A percentile compares a stretch with the other conserved stretches of the same genome.
Conservation (phyloP, 441 rosid species). For the Biscutella laevigata region DNA sequence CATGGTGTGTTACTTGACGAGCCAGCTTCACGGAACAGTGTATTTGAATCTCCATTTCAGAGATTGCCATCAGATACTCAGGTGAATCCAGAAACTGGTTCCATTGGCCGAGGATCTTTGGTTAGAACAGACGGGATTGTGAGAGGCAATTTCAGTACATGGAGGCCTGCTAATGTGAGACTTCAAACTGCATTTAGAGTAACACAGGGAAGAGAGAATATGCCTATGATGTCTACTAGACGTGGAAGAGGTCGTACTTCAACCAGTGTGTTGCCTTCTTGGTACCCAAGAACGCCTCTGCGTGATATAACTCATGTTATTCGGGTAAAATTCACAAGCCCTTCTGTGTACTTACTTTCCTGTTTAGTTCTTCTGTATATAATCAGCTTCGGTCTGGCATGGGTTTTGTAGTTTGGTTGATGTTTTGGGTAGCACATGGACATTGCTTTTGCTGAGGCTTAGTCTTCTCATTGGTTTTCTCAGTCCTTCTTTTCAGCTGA, state of each 20-base stretch:
- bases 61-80: conserved; percentile 5
- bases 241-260: conserved; percentile 40
- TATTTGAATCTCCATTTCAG: conserved; percentile 32
- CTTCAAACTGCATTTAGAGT: conserved; percentile 26
- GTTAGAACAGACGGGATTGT: conserved; percentile 21
- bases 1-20: conserved; percentile 34
- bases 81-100: background rate
- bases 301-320: conserved; percentile 52
- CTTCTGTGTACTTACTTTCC: no score
- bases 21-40: conserved; percentile 12
- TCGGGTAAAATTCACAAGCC: no score
- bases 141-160: conserved; percentile 15
- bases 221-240: conserved; percentile 27
- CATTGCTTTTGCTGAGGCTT: no score
- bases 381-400: no score
- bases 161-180: conserved; percentile 23
- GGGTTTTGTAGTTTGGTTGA: no score
- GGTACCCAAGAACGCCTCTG: conserved; percentile 81
- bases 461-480: no score
- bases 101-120: conserved; percentile 15
- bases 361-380: no score
- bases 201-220: conserved; percentile 36
- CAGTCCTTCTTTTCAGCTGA: no score
- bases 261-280: conserved; percentile 46
- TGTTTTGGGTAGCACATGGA: no score